Conservation (phyloP, 2,329 filamentous ascomycete genomes). For the Colletotrichum navitas region DNA sequence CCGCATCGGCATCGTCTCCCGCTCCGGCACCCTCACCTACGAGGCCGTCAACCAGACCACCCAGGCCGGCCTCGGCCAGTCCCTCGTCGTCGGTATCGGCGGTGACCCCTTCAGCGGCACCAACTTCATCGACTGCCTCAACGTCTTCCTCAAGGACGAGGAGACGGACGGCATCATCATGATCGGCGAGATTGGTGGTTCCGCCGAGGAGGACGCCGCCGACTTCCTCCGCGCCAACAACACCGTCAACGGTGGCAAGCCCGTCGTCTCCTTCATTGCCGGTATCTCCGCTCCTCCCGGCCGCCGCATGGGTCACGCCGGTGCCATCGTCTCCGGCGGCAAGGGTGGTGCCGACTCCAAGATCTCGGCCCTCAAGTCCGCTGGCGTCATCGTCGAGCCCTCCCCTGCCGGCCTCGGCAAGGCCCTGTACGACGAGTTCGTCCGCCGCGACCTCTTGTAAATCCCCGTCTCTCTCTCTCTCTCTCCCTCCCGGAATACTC, state of each 20-base stretch:
- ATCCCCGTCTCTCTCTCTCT: background rate
- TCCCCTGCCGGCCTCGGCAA: conserved; percentile 93
- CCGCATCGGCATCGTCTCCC: conserved; percentile 97
- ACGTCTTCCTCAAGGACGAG: conserved; percentile 94
- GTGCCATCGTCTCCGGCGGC: conserved; percentile 96
- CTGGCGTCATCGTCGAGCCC: conserved; percentile 96
- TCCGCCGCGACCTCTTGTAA: conserved; percentile 95
- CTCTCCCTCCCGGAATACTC: background rate
- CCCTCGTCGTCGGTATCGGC: conserved; percentile 96
- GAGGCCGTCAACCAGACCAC: conserved; percentile 99
- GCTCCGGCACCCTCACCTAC: conserved; percentile 98
- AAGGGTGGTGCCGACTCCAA: conserved; percentile 99
- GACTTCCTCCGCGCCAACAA: conserved; percentile 96
- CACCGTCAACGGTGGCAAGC: conserved; percentile 86
- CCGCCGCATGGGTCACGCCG: conserved; percentile 98
- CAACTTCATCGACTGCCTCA: conserved; percentile 99
- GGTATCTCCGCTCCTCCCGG: conserved; percentile 97
- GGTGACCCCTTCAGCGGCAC: conserved; percentile 99
- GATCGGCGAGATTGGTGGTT: conserved; percentile 99
- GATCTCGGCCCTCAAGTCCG: conserved; percentile 92
- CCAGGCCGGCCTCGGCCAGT: conserved; percentile 95
- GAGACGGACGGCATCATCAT: conserved; percentile 99
- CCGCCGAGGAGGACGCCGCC: conserved; percentile 96
- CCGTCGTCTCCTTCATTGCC: conserved; percentile 97
- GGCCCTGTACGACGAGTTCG: conserved; percentile 94